Base-by-base conservation (phyloP, 2,329 filamentous ascomycete genomes). In the Amesomyces nigricolor region DNA sequence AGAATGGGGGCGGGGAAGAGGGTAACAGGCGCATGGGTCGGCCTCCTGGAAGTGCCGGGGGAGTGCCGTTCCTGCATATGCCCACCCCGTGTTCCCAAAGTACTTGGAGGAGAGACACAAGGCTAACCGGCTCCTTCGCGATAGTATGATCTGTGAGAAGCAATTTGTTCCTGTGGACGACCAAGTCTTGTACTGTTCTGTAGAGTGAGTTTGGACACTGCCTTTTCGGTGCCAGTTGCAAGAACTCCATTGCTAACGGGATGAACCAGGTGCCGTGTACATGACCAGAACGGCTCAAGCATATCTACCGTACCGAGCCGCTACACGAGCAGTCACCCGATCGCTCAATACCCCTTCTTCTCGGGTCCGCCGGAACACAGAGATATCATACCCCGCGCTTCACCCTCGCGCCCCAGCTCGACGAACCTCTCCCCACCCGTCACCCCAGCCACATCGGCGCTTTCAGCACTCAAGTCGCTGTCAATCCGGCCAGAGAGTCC, bases 131-230 rank as follows among this genome's bases (percentile, higher is more conserved):
- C n/a, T 38, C 3, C 49, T 60, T 49, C 45, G 11, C 62, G 56
- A 40, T 63, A 86, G 82, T 70, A 85, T 85, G 82, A 79, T 77
- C 9, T 86, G 82, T 68, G 82, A 85, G 67, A 85, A 85, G 71
- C 81, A 85, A 70, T 85, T 85, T 67, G 69, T 82, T 22, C 76
- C 81, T 48, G 73, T 76, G 40, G 78, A 81, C 64, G 80, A 80
- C 62, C 78, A 74, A 59, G 74, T 76, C 58, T 68, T 85, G 43
- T 86, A 85, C 71, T 86, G 82, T 69, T 85, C 82, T 38, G 81
- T 85, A 65, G 70, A 74, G 80, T 84, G 75, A 71, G 81, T 75
- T 56, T 51, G 42, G 30, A n/a, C 30, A 38, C 13, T 51, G 13
- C n/a, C n/a, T 16, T 42, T 43, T 55, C 48, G 45, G 37, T 47